phyloP scores from a whole-genome alignment of 1,139 yeast species.

The Diutina pseudorugosa region DNA sequence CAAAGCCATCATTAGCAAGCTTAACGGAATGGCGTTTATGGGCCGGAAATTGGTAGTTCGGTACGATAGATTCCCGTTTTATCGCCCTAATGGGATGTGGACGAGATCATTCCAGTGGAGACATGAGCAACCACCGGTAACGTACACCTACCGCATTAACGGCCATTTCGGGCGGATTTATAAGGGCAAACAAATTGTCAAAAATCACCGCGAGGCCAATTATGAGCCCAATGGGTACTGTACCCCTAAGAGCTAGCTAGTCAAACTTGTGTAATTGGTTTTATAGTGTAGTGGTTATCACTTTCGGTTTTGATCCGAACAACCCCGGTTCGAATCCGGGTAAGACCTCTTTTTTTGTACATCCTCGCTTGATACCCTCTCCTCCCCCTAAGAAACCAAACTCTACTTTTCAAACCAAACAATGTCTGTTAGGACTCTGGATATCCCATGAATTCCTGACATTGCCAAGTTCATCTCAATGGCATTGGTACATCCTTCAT shows the following conservation, averaged over 20 bases:
- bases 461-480: too few species aligned
- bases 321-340: conserved; percentile 97
- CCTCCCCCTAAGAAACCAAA: too few species aligned
- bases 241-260: too few species aligned
- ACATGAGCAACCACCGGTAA: not conserved
- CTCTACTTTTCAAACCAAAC: too few species aligned
- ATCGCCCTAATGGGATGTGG: not conserved
- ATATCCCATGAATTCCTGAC: too few species aligned
- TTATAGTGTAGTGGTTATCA: conserved; percentile 42
- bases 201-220: too few species aligned
- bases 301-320: conserved; percentile 52
- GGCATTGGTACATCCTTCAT: not conserved
- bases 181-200: too few species aligned
- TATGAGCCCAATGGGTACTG: too few species aligned
- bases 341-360: conserved; percentile 63
- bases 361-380: too few species aligned
- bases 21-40: not conserved
- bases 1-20: not conserved
- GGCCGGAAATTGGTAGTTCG: not conserved
- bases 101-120: not conserved
- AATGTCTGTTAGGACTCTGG: too few species aligned
- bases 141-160: not conserved
- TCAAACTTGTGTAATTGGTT: conserved; percentile 8
- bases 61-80: not conserved
- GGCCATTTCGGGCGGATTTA: too few species aligned